These are phyloP conservation scores for Phoma herbarum DNA, from an alignment of 2,329 filamentous ascomycete species.

Conservation along the genomic window DNA sequence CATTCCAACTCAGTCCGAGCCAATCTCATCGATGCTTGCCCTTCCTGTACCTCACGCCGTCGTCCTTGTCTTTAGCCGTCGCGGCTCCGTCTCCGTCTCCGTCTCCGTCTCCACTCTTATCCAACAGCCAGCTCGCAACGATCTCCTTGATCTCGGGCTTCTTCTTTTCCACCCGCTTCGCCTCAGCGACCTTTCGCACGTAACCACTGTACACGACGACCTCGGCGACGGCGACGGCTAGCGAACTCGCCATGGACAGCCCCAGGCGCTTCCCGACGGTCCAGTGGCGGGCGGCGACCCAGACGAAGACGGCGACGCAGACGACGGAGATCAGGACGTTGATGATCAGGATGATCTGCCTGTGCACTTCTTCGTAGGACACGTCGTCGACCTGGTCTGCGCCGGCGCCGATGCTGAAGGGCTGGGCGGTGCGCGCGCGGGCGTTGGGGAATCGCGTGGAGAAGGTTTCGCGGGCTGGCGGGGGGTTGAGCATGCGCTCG, in stretches of 20 bases:
- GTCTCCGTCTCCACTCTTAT: constrained; percentile 32
- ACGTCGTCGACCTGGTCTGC: constrained; percentile 70
- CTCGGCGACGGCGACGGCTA: constrained; percentile 77
- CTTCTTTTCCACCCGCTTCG: constrained; percentile 69
- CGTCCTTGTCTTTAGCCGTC: constrained; percentile 42
- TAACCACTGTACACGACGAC: constrained; percentile 81
- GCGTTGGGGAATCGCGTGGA: constrained; percentile 64
- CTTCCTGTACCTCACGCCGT: constrained; percentile 53
- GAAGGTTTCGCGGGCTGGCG: constrained; percentile 65
- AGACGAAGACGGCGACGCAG: constrained; percentile 78
- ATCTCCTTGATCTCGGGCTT: constrained; percentile 73
- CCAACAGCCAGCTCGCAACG: constrained; percentile 73
- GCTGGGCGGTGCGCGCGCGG: constrained; percentile 51
- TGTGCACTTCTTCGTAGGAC: constrained; percentile 76
- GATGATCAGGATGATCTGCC: constrained; percentile 84
- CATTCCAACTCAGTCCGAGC: not conserved
- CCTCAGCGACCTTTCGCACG: constrained; percentile 73
- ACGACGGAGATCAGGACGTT: constrained; percentile 90
- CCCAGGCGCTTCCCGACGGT: constrained; percentile 74
- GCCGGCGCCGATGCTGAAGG: constrained; percentile 55
- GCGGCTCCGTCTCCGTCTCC: constrained; percentile 38
- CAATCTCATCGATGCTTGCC: constrained; percentile 54
- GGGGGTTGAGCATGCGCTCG: constrained; percentile 77
- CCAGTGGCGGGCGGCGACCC: constrained; percentile 82
- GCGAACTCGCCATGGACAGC: constrained; percentile 73